phyloP scores from a whole-genome alignment of 2,329 filamentous ascomycete genomes.

The Alternaria brassicicola region DNA sequence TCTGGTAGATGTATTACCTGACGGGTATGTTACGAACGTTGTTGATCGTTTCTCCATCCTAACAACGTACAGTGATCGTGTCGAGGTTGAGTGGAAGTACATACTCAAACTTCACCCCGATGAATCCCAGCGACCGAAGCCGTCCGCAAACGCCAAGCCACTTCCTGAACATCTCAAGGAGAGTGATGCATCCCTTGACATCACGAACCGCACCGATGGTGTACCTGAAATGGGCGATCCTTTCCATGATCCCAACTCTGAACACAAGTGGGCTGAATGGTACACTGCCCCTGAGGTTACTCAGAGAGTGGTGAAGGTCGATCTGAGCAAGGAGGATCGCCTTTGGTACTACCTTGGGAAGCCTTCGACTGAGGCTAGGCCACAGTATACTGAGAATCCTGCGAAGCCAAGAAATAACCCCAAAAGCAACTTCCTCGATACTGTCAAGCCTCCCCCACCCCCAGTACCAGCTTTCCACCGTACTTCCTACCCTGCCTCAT shows the following conservation, averaged over 20 bases:
- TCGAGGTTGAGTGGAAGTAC: conserved; percentile 87
- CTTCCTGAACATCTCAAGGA: conserved; percentile 65
- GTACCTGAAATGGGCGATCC: conserved; percentile 55
- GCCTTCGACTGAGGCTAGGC: conserved; percentile 85
- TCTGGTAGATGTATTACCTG: conserved; percentile 81
- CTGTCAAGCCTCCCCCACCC: conserved; percentile 57
- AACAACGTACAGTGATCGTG: conserved; percentile 61
- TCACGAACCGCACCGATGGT: conserved; percentile 57
- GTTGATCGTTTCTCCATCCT: conserved; percentile 9
- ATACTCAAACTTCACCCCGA: conserved; percentile 73
- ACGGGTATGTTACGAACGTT: conserved; percentile 65
- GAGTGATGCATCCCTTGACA: conserved; percentile 52
- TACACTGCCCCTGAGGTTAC: conserved; percentile 57
- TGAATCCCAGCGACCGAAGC: conserved; percentile 75
- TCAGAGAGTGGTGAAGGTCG: conserved; percentile 68
- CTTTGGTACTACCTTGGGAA: conserved; percentile 89
- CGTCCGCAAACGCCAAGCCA: conserved; percentile 73
- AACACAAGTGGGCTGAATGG: conserved; percentile 70
- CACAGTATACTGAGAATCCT: conserved; percentile 86
- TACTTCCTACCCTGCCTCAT: conserved; percentile 48
- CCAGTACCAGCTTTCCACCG: conserved; percentile 39
- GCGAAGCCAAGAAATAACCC: conserved; percentile 66
- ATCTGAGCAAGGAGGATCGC: conserved; percentile 74
- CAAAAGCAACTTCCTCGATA: conserved; percentile 75
- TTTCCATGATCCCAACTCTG: conserved; percentile 55